Conservation (phyloP, 306 rosid species). For the Ormosia semicastrata region DNA sequence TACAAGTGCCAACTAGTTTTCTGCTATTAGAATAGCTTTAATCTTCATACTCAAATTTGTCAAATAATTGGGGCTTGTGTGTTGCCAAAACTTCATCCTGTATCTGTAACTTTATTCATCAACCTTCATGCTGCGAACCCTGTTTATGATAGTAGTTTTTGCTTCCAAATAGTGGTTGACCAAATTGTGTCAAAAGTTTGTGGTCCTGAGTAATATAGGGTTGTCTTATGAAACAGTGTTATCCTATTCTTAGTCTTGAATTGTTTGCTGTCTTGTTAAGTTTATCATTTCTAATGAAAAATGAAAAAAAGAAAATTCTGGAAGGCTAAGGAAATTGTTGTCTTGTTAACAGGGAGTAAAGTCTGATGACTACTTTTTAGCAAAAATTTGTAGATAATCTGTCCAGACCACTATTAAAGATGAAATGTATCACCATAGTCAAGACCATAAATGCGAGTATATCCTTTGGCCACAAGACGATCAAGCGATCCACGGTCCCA, state of each 20-base stretch:
- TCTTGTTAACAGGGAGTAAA: not conserved
- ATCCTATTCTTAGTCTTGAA: not conserved
- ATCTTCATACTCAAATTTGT: not conserved
- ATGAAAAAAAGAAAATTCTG: not conserved
- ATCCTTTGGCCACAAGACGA: too few relatives aligned
- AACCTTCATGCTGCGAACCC: not conserved
- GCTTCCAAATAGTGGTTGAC: not conserved
- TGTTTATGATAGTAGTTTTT: not conserved
- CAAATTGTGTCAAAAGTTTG: not conserved
- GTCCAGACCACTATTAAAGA: not conserved
- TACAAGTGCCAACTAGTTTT: not conserved
- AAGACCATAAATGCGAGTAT: too few relatives aligned
- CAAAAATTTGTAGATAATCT: not conserved
- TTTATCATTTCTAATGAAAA: not conserved
- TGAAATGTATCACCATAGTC: too few relatives aligned
- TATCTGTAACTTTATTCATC: not conserved
- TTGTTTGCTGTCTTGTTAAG: not conserved
- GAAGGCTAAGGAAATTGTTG: not conserved
- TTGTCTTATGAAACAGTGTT: not conserved
- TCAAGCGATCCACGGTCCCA: too few relatives aligned
- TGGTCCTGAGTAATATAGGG: not conserved
- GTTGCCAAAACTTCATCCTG: not conserved
- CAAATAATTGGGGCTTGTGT: not conserved
- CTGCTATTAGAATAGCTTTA: not conserved
- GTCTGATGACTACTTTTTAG: not conserved